phyloP scores from a whole-genome alignment of 768 basidiomycete species.

The Leucosporidium yakuticum region DNA sequence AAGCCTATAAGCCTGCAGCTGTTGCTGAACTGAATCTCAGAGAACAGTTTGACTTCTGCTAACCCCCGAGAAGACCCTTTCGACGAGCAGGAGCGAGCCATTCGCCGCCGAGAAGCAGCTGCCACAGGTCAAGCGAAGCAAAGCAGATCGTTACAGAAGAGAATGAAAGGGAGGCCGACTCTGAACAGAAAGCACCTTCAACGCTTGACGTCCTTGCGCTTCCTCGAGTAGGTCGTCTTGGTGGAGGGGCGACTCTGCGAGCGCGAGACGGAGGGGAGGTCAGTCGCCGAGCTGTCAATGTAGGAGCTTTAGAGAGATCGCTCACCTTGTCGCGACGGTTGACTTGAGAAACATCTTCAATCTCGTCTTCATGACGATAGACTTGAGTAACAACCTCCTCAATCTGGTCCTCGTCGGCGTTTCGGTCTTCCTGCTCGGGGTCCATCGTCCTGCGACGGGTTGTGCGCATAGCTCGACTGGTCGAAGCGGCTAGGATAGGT shows the following conservation, averaged over 20 bases:
- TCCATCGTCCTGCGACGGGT: not conserved
- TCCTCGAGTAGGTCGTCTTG: slow-evolving; percentile 6
- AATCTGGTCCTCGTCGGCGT: not conserved
- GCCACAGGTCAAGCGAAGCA: too few relatives aligned
- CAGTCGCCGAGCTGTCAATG: not conserved
- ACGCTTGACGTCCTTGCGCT: not conserved
- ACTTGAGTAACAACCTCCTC: not conserved
- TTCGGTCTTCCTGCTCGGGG: not conserved
- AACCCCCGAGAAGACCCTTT: too few relatives aligned
- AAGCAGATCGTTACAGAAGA: too few relatives aligned
- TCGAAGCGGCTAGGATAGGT: not conserved
- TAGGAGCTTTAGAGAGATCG: not conserved
- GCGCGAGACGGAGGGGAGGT: too few relatives aligned
- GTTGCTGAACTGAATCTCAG: too few relatives aligned
- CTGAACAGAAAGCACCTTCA: too few relatives aligned
- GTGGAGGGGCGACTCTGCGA: not conserved
- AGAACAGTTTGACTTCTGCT: too few relatives aligned
- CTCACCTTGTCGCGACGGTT: not conserved
- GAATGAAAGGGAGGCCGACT: not conserved
- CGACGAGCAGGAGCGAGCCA: too few relatives aligned
- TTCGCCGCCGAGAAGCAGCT: too few relatives aligned
- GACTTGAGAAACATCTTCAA: not conserved
- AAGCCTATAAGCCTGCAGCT: too few relatives aligned
- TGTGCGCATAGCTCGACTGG: not conserved
- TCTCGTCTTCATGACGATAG: not conserved